Percentiles rank a stretch among this genome's conserved stretches.
Evolutionary conservation across 805 yeast species (phyloP).

Genomic region (Candida tallmaniae): DNA sequence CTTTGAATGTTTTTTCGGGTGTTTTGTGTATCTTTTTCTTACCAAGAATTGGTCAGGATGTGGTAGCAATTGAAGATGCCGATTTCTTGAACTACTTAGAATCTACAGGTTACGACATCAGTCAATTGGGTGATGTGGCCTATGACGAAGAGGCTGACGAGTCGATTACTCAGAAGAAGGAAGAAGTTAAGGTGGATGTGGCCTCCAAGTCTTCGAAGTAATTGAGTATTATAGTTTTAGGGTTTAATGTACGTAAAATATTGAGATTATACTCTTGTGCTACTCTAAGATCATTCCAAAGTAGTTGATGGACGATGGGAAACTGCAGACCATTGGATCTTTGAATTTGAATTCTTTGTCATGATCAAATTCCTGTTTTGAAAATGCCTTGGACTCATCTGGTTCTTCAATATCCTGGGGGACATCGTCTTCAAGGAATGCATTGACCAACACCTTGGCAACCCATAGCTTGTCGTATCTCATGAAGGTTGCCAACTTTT

Average conservation of each 20-base stretch:
- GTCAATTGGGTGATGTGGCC: slow-evolving; percentile 47
- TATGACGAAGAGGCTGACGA: slow-evolving; percentile 1
- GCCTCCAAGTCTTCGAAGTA: slow-evolving; percentile 6
- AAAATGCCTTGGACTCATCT: background rate
- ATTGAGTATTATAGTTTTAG: background rate
- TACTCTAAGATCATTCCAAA: slow-evolving; percentile 6
- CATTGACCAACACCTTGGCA: slow-evolving; percentile 4
- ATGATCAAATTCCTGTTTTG: background rate
- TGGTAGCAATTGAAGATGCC: slow-evolving; percentile 73
- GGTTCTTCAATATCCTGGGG: slow-evolving; percentile 7
- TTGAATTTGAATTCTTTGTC: slow-evolving; percentile 6
- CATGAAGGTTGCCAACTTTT: slow-evolving; percentile 5
- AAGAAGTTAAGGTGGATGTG: slow-evolving; percentile 4
- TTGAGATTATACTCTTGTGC: background rate
- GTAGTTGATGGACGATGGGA: slow-evolving; percentile 3
- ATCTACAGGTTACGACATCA: slow-evolving; percentile 65
- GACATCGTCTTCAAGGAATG: slow-evolving; percentile 7
- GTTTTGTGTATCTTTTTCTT: slow-evolving; percentile 62
- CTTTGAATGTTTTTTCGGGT: slow-evolving; percentile 71
- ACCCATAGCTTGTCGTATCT: slow-evolving; percentile 10
- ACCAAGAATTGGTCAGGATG: slow-evolving; percentile 81
- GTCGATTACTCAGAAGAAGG: slow-evolving; percentile 2
- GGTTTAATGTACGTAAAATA: too few relatives aligned
- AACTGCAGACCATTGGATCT: background rate
- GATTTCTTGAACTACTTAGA: slow-evolving; percentile 64